Evolutionary conservation across 2,329 filamentous ascomycete genomes (phyloP).

Genomic region (Drechslerella dactyloides): DNA sequence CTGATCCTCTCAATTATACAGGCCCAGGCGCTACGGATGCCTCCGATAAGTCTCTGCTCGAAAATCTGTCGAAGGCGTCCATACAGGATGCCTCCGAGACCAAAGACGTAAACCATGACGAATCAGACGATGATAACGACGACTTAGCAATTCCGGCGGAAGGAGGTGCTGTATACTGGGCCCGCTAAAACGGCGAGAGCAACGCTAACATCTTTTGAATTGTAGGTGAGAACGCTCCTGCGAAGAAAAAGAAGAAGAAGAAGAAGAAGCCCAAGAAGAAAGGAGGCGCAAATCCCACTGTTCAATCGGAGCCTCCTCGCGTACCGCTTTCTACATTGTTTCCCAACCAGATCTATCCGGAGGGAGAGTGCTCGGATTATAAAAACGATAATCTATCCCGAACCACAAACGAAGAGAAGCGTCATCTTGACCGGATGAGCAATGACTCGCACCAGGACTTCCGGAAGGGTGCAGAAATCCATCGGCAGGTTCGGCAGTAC

Average conservation of each 20-base stretch:
- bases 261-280: constrained; percentile 79
- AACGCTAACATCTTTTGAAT: background rate
- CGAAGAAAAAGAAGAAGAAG: constrained; percentile 75
- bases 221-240: constrained; percentile 36
- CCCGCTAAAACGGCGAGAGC: background rate
- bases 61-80: constrained; percentile 7
- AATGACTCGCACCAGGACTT: constrained; percentile 81
- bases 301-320: constrained; percentile 77
- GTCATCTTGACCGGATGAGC: constrained; percentile 79
- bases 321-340: constrained; percentile 77
- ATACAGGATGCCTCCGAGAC: constrained; percentile 3
- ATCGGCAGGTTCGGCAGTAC: constrained; percentile 84
- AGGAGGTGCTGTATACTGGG: constrained; percentile 12
- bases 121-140: constrained; percentile 33
- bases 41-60: background rate
- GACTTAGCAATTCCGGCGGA: background rate
- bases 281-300: constrained; percentile 70
- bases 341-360: constrained; percentile 73
- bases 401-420: constrained; percentile 83
- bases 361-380: constrained; percentile 76
- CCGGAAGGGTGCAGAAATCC: constrained; percentile 83
- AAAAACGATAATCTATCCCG: constrained; percentile 76
- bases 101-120: constrained; percentile 5
- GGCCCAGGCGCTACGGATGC: background rate
- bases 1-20: background rate